Percentiles rank a stretch among this genome's conserved stretches.
Evolutionary conservation across 2,329 filamentous ascomycete species (phyloP).

Genomic region (Pseudophaeomoniella oleicola): DNA sequence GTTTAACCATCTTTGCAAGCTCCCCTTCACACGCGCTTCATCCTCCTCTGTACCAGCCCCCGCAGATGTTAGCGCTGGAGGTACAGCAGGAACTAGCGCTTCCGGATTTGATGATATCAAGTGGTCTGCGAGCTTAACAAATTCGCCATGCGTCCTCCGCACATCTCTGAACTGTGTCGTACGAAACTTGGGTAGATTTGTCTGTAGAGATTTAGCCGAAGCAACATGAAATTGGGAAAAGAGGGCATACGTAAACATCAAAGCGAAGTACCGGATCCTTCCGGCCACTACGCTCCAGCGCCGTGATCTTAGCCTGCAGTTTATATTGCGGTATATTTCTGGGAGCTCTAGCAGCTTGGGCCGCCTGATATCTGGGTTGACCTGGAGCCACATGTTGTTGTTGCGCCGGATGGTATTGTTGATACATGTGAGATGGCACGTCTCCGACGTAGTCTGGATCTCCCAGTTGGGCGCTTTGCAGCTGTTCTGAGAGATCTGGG

Average conservation of each 20-base stretch:
- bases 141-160: constrained; percentile 86
- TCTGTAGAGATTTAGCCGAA: constrained; percentile 39
- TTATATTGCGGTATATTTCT: constrained; percentile 57
- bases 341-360: constrained; percentile 19
- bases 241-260: constrained; percentile 71
- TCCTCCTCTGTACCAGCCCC: constrained; percentile 95
- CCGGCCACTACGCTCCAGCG: constrained; percentile 79
- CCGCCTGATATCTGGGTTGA: constrained; percentile 34
- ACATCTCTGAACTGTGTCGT: constrained; percentile 98
- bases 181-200: constrained; percentile 93
- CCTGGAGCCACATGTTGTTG: constrained; percentile 11
- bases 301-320: constrained; percentile 88
- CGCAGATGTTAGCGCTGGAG: constrained; percentile 84
- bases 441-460: constrained; percentile 18
- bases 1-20: constrained; percentile 91
- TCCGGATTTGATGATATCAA: constrained; percentile 96
- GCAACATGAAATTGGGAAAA: not conserved
- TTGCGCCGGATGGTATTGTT: constrained; percentile 20
- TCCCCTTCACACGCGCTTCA: constrained; percentile 71
- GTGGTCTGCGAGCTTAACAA: constrained; percentile 90
- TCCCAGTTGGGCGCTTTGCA: constrained; percentile 24
- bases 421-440: constrained; percentile 12
- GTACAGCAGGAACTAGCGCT: constrained; percentile 83
- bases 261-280: constrained; percentile 93
- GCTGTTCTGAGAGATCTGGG: constrained; percentile 26